A percentile compares a stretch with the other conserved stretches of the same genome.
These are phyloP conservation scores for Russula lepida DNA, from an alignment of 768 basidiomycete genomes.

Conservation along the genomic window DNA sequence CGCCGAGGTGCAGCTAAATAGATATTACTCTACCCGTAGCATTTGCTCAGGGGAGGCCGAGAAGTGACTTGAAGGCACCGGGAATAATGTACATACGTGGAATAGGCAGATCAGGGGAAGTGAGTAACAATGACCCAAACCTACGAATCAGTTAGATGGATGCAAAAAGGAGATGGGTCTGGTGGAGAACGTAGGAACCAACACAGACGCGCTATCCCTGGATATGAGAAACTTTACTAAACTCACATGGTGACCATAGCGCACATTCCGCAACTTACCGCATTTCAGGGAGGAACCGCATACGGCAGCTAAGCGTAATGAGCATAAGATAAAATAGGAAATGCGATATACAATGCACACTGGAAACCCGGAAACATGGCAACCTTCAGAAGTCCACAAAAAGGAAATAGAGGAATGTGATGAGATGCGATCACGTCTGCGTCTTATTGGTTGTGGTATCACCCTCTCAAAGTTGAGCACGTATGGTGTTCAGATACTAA, in stretches of 20 bases:
- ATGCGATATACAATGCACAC: too few relatives aligned
- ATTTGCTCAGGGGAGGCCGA: neutral
- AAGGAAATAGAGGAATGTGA: too few relatives aligned
- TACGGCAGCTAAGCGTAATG: neutral
- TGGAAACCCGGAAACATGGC: neutral
- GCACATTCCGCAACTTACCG: neutral
- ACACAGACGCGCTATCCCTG: neutral
- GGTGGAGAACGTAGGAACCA: neutral
- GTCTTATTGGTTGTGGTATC: neutral
- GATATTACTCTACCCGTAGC: neutral
- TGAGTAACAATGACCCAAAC: neutral
- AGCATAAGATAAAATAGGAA: neutral
- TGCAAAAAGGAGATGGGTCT: neutral
- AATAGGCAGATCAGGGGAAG: too few relatives aligned
- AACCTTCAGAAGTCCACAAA: neutral
- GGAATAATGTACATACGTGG: neutral
- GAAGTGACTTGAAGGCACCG: neutral
- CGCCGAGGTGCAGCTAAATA: neutral
- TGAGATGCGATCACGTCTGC: neutral
- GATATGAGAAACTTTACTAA: neutral
- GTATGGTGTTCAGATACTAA: neutral
- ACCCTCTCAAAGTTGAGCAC: neutral
- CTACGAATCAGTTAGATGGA: neutral
- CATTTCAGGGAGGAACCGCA: too few relatives aligned
- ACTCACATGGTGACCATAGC: neutral